A percentile compares a stretch with the other conserved stretches of the same genome.
Conservation (phyloP, 331 rosid species). For the Quercus tomentella region DNA sequence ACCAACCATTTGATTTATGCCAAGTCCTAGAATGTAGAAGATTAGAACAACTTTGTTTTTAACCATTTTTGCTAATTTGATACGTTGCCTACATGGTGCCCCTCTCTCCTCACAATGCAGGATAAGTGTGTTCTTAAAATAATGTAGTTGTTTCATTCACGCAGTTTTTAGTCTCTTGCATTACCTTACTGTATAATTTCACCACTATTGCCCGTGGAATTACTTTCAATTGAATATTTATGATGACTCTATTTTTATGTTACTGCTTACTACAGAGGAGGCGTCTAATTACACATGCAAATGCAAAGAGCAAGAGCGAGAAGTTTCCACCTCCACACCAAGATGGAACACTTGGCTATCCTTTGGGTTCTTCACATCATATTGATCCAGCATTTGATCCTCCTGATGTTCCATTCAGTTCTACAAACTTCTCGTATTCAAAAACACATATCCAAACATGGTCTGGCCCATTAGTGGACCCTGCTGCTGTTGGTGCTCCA, state of each 20-base stretch:
- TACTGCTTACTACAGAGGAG: slow-evolving; percentile 58
- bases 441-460: slow-evolving; percentile 80
- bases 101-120: background rate
- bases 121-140: background rate
- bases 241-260: background rate
- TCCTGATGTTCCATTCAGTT: slow-evolving; percentile 87
- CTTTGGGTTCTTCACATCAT: slow-evolving; percentile 85
- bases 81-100: background rate
- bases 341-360: slow-evolving; percentile 95
- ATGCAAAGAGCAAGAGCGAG: slow-evolving; percentile 98
- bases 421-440: slow-evolving; percentile 72
- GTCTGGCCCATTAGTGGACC: slow-evolving; percentile 91
- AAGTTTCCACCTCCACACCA: slow-evolving; percentile 99
- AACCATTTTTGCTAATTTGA: background rate
- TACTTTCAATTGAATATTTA: background rate
- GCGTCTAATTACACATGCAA: slow-evolving; percentile 85
- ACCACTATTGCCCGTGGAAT: background rate
- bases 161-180: background rate
- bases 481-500: slow-evolving; percentile 57
- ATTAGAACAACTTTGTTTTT: background rate
- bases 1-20: background rate
- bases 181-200: background rate
- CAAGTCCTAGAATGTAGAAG: background rate
- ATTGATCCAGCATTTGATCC: slow-evolving; percentile 84
- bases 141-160: background rate